A percentile compares a stretch with the other conserved stretches of the same genome.
phyloP scores from a whole-genome alignment of 257 asterid species.

The Capsicum pubescens region DNA sequence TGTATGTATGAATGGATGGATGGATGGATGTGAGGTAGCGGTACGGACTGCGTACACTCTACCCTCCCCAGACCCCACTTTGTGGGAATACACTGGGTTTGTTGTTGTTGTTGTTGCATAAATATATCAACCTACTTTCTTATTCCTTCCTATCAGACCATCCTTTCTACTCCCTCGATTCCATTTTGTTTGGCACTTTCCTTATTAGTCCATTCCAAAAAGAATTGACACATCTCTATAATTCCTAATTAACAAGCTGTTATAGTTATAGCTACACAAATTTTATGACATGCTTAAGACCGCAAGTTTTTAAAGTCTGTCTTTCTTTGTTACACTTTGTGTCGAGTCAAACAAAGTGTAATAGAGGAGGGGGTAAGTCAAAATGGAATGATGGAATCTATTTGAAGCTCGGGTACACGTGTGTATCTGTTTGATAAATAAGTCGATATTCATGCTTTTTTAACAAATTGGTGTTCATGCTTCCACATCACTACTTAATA shows the following conservation, averaged over 20 bases:
- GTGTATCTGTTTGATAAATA: background rate
- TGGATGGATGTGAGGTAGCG: too few species aligned
- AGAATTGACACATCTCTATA: background rate
- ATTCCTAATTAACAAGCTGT: background rate
- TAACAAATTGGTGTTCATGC: background rate
- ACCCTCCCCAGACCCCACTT: too few species aligned
- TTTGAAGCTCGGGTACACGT: background rate
- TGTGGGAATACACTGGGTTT: too few species aligned
- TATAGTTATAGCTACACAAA: background rate
- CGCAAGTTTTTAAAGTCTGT: background rate
- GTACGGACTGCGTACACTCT: too few species aligned
- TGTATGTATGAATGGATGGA: too few species aligned
- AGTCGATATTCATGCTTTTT: background rate
- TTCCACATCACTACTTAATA: background rate
- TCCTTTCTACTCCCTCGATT: background rate
- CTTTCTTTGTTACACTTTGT: background rate
- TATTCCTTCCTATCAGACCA: background rate
- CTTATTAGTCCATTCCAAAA: background rate
- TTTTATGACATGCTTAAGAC: slow-evolving; percentile 1
- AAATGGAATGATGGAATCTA: background rate
- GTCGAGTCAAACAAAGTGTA: background rate
- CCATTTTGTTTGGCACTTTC: slow-evolving; percentile 1
- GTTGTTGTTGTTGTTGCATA: background rate
- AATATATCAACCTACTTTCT: background rate
- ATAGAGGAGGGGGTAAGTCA: slow-evolving; percentile 8